phyloP scores from a whole-genome alignment of 306 rosid species.

The Trifolium fragiferum region DNA sequence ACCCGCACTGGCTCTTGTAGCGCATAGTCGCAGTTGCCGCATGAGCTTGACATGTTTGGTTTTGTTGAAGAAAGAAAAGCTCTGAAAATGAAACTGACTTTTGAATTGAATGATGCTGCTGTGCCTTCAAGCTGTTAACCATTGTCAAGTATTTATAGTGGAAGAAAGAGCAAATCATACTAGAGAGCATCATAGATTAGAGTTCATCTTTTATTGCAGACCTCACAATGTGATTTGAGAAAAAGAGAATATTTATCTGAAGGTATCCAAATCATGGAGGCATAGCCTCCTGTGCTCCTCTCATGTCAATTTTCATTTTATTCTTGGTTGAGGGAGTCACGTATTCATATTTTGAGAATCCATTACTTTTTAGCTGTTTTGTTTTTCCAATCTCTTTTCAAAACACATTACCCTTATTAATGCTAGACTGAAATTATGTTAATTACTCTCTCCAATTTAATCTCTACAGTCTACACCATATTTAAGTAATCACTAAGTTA shows the following conservation, averaged over 20 bases:
- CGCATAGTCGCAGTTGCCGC: conserved; percentile 69
- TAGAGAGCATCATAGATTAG: neutral
- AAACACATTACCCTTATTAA: neutral
- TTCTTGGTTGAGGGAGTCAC: conserved; percentile 32
- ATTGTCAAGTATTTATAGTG: conserved; percentile 60
- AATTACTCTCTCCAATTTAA: neutral
- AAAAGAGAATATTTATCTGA: conserved; percentile 52
- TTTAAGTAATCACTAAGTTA: no score
- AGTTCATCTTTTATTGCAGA: conserved; percentile 20
- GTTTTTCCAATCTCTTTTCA: neutral
- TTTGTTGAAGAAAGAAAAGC: conserved; percentile 26
- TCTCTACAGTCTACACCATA: no score
- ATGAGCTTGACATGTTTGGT: conserved; percentile 61
- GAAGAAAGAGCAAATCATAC: conserved; percentile 21
- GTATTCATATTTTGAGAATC: conserved; percentile 12
- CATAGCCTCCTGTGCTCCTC: conserved; percentile 55
- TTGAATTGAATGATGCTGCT: conserved; percentile 39
- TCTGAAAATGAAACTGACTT: conserved; percentile 29
- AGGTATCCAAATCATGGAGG: conserved; percentile 63
- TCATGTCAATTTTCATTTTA: conserved; percentile 62
- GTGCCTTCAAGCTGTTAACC: conserved; percentile 44
- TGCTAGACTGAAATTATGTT: neutral
- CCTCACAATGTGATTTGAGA: conserved; percentile 38
- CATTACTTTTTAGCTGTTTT: conserved; percentile 18
- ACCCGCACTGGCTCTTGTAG: conserved; percentile 64